These are phyloP conservation scores for Pseudotsuga menziesii DNA, from an alignment of 75 land plant species.

Conservation along the genomic window DNA sequence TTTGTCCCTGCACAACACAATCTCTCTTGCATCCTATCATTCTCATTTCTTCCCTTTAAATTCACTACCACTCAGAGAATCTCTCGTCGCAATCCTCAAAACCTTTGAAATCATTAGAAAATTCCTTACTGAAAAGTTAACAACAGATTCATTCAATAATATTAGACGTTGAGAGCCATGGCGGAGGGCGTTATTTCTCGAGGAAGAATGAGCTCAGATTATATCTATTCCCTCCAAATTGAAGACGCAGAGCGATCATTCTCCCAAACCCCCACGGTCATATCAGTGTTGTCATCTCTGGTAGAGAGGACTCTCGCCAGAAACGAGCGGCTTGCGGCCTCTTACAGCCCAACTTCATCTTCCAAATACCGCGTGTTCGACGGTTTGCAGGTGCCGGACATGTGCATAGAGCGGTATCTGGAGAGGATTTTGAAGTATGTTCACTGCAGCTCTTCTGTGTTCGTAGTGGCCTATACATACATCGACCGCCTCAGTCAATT, in stretches of 20 bases:
- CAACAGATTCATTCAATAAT: no score
- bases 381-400: constrained; percentile 44
- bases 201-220: not conserved
- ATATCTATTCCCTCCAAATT: not conserved
- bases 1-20: no score
- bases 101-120: no score
- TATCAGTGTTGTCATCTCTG: not conserved
- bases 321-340: not conserved
- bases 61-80: no score
- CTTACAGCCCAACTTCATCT: not conserved
- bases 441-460: constrained; percentile 53
- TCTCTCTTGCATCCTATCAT: no score
- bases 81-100: no score
- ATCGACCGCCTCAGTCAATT: constrained; percentile 59
- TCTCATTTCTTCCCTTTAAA: no score
- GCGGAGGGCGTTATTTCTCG: not conserved
- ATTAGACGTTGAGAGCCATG: no score
- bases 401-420: constrained; percentile 50
- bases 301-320: not conserved
- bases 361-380: constrained; percentile 19
- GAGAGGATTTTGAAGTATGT: constrained; percentile 73
- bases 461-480: constrained; percentile 67
- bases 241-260: not conserved
- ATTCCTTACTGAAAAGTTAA: no score
- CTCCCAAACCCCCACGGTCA: not conserved